phyloP scores from a whole-genome alignment of 805 yeast genomes.

The Isabelozyma rhagii region DNA sequence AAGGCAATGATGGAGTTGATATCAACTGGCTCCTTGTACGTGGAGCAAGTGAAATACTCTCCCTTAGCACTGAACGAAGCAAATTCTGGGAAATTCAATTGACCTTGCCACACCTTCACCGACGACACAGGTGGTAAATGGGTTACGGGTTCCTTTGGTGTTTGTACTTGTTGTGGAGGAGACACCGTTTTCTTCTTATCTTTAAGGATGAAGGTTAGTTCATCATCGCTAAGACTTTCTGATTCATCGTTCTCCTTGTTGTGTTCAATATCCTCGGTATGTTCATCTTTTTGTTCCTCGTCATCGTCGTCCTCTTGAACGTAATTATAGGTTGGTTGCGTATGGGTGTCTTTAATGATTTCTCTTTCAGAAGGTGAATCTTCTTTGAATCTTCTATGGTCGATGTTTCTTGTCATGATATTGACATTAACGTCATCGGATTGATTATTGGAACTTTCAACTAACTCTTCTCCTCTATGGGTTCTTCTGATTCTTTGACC shows the following conservation, averaged over 20 bases:
- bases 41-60: slow-evolving; percentile 35
- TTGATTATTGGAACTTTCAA: slow-evolving; percentile 42
- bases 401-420: slow-evolving; percentile 30
- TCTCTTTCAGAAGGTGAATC: slow-evolving; percentile 5
- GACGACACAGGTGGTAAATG: slow-evolving; percentile 6
- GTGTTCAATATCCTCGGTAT: slow-evolving; percentile 4
- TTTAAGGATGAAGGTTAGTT: slow-evolving; percentile 28
- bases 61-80: slow-evolving; percentile 39
- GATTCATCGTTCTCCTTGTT: slow-evolving; percentile 2
- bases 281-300: slow-evolving; percentile 14
- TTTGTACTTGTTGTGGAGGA: slow-evolving; percentile 1
- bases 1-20: slow-evolving; percentile 14
- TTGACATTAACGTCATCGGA: slow-evolving; percentile 22
- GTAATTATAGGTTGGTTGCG: slow-evolving; percentile 9
- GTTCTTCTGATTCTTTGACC: slow-evolving; percentile 70
- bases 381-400: slow-evolving; percentile 32
- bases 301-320: slow-evolving; percentile 27
- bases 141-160: slow-evolving; percentile 4
- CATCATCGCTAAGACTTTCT: slow-evolving; percentile 19
- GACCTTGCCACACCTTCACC: slow-evolving; percentile 45
- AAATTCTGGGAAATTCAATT: slow-evolving; percentile 47
- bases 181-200: slow-evolving; percentile 7
- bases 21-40: slow-evolving; percentile 13
- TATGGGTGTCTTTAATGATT: slow-evolving; percentile 5
- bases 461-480: slow-evolving; percentile 84